Evolutionary conservation across 805 yeast species (phyloP).

Genomic region (Zygotorulaspora danielsina): DNA sequence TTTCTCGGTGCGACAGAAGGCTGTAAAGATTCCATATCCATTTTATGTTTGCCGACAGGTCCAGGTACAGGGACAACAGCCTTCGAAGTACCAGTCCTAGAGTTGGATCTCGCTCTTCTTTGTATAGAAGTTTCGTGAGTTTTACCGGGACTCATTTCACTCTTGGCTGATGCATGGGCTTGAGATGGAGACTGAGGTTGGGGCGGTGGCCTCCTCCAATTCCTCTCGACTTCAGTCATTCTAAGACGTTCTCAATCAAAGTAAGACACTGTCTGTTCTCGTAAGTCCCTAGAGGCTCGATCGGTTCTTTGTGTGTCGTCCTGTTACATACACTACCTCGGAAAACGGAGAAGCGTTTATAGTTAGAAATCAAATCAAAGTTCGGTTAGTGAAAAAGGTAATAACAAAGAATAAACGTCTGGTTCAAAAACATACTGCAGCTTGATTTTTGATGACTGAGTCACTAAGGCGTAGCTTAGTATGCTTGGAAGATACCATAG

Average conservation of each 20-base stretch:
- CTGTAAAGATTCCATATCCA: constrained; percentile 6
- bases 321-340: not conserved
- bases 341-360: not conserved
- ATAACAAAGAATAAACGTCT: too few species aligned
- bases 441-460: constrained; percentile 20
- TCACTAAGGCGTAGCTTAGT: constrained; percentile 23
- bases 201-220: constrained; percentile 17
- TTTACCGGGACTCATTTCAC: constrained; percentile 3
- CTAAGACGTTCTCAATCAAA: not conserved
- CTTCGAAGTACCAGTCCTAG: constrained; percentile 27
- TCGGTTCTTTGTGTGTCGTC: constrained; percentile 1
- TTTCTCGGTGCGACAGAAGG: constrained; percentile 21
- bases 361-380: not conserved
- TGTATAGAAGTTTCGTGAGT: constrained; percentile 6
- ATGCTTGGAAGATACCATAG: constrained; percentile 23
- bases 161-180: constrained; percentile 11
- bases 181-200: constrained; percentile 7
- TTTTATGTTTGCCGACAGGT: constrained; percentile 3
- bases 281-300: too few species aligned
- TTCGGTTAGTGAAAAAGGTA: too few species aligned
- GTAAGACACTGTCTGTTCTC: not conserved
- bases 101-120: constrained; percentile 30
- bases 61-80: constrained; percentile 5
- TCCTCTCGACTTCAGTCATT: constrained; percentile 18
- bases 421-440: too few species aligned